Conservation (phyloP, 192 early-diverging fungal genomes). For the Coemansia sp. region DNA sequence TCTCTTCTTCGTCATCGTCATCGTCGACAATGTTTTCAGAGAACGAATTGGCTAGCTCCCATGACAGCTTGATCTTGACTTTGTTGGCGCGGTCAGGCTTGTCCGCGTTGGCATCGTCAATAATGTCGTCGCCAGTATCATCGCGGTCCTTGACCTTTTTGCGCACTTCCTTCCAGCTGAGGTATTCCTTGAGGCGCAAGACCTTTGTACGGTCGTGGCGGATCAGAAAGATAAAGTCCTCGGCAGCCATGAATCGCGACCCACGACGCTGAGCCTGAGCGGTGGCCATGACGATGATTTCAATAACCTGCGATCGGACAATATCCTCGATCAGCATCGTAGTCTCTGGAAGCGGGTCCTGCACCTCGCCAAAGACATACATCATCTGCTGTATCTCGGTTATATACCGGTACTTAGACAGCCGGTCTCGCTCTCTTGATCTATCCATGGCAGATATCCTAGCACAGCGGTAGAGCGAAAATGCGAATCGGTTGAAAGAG, state of each 20-base stretch:
- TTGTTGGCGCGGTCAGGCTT: constrained; percentile 58
- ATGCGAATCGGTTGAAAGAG: not conserved
- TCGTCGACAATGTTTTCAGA: constrained; percentile 77
- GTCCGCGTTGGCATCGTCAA: constrained; percentile 51
- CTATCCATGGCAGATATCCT: constrained; percentile 16
- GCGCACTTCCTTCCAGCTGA: constrained; percentile 95
- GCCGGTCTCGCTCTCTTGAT: constrained; percentile 24
- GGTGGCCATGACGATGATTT: constrained; percentile 89
- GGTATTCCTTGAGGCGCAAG: constrained; percentile 82
- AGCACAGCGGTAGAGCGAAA: not conserved
- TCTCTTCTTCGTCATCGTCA: constrained; percentile 83
- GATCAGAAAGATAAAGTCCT: constrained; percentile 96
- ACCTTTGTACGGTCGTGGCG: constrained; percentile 93
- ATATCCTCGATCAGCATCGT: constrained; percentile 93
- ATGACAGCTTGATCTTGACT: constrained; percentile 83
- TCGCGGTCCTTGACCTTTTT: constrained; percentile 85
- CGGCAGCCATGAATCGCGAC: constrained; percentile 75
- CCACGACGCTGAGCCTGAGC: constrained; percentile 77
- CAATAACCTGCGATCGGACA: constrained; percentile 89
- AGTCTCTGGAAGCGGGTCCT: constrained; percentile 85
- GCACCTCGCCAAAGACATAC: constrained; percentile 97
- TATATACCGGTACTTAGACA: constrained; percentile 57
- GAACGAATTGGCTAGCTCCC: constrained; percentile 87
- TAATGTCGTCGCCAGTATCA: constrained; percentile 53
- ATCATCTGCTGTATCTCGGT: constrained; percentile 97